Conservation (phyloP, 2,329 filamentous ascomycete species). For the Myotisia sp. region DNA sequence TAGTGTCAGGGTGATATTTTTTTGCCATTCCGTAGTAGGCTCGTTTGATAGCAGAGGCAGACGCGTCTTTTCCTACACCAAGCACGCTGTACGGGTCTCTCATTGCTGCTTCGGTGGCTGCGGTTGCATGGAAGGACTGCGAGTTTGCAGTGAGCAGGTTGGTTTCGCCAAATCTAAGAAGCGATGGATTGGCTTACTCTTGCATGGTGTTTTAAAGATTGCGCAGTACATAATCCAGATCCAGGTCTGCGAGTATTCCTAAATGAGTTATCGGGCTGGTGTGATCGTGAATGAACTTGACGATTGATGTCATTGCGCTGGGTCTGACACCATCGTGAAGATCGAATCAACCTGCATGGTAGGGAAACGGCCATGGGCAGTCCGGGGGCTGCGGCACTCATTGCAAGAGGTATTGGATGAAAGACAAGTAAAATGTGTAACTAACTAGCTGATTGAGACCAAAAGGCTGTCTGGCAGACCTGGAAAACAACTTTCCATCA, state of each 20-base stretch:
- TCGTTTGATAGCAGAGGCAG: slow-evolving; percentile 84
- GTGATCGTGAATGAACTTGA: slow-evolving; percentile 24
- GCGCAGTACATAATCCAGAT: slow-evolving; percentile 14
- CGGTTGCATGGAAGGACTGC: slow-evolving; percentile 32
- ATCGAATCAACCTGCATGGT: slow-evolving; percentile 29
- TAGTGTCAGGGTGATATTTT: slow-evolving; percentile 95
- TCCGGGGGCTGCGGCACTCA: slow-evolving; percentile 14
- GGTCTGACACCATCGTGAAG: slow-evolving; percentile 27
- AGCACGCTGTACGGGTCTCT: slow-evolving; percentile 84
- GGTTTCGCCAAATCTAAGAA: slow-evolving; percentile 3
- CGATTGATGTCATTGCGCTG: slow-evolving; percentile 21
- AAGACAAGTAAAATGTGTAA: neutral
- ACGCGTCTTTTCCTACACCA: slow-evolving; percentile 69
- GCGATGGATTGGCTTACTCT: slow-evolving; percentile 19
- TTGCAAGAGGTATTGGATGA: neutral
- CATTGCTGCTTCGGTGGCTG: slow-evolving; percentile 52
- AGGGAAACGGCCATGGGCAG: slow-evolving; percentile 31
- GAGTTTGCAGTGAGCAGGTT: slow-evolving; percentile 1
- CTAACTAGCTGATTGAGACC: neutral
- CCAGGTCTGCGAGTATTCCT: slow-evolving; percentile 17
- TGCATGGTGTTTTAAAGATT: slow-evolving; percentile 16
- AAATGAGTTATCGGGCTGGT: slow-evolving; percentile 19
- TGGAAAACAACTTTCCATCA: neutral
- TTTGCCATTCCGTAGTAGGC: slow-evolving; percentile 96
- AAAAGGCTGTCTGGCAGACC: too few relatives aligned